A percentile compares a stretch with the other conserved stretches of the same genome.
Conservation (phyloP, 1,284 basidiomycete genomes). For the Cronartium quercuum region DNA sequence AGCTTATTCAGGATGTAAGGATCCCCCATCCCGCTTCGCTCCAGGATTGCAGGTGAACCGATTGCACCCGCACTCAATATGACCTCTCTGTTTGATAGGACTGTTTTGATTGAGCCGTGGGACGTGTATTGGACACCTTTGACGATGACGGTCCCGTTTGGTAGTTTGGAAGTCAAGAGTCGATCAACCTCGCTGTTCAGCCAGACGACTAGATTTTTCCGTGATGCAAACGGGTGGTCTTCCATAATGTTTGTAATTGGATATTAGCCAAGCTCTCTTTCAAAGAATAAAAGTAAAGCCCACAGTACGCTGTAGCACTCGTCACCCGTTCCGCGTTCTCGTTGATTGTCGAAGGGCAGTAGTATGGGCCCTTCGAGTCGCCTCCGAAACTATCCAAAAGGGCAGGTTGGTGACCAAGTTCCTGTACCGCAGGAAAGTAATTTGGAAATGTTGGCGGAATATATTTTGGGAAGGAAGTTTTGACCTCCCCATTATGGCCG, state of each 20-base stretch:
- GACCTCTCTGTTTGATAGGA: slow-evolving; percentile 42
- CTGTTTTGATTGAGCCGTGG: neutral
- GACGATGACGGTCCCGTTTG: neutral
- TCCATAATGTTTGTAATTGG: too few species aligned
- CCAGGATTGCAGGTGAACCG: slow-evolving; percentile 45
- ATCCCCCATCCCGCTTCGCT: slow-evolving; percentile 45
- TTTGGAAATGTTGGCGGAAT: slow-evolving; percentile 17
- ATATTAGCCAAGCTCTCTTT: too few species aligned
- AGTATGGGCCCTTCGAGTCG: slow-evolving; percentile 5
- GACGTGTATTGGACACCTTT: slow-evolving; percentile 18
- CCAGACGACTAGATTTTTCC: slow-evolving; percentile 10
- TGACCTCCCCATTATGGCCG: slow-evolving; percentile 8
- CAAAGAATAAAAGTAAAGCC: neutral
- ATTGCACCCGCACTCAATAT: slow-evolving; percentile 44
- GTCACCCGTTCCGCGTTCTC: slow-evolving; percentile 20
- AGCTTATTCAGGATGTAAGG: slow-evolving; percentile 27
- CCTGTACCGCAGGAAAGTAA: slow-evolving; percentile 5
- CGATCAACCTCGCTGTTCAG: slow-evolving; percentile 1
- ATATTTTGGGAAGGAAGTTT: slow-evolving; percentile 30
- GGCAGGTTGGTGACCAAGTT: neutral
- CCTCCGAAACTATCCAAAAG: slow-evolving; percentile 19
- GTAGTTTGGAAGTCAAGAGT: slow-evolving; percentile 6
- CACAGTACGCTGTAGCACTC: slow-evolving; percentile 37
- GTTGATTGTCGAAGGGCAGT: slow-evolving; percentile 29
- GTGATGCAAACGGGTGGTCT: slow-evolving; percentile 14